Conservation (phyloP, 768 basidiomycete species). For the Tylopilus rubrobrunneus region DNA sequence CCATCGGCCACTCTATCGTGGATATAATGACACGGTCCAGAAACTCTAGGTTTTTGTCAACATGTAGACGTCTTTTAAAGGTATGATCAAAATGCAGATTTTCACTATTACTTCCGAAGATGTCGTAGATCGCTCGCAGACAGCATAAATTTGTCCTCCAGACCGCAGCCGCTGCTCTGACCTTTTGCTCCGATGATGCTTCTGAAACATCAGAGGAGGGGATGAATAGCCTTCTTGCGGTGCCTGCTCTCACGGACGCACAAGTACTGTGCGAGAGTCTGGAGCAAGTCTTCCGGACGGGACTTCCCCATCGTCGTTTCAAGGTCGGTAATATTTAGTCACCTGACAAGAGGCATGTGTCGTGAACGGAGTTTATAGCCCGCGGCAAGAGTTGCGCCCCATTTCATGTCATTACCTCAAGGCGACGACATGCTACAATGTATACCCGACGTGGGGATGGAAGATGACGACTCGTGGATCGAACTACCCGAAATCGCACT, state of each 20-base stretch:
- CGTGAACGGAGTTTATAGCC: constrained; percentile 16
- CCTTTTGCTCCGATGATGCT: constrained; percentile 12
- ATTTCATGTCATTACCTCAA: constrained; percentile 5
- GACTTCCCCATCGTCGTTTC: constrained; percentile 40
- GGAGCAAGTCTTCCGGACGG: constrained; percentile 41
- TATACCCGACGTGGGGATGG: constrained; percentile 2
- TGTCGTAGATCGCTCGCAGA: constrained; percentile 20
- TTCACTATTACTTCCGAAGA: constrained; percentile 11
- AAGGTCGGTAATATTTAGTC: constrained; percentile 37
- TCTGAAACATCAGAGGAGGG: constrained; percentile 12
- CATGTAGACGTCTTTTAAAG: constrained; percentile 44
- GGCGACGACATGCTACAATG: constrained; percentile 24
- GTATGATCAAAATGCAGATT: constrained; percentile 30
- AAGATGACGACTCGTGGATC: constrained; percentile 11
- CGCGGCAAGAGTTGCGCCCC: constrained; percentile 1
- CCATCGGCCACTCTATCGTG: constrained; percentile 47
- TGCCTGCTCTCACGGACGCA: constrained; percentile 29
- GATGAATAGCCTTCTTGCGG: constrained; percentile 4
- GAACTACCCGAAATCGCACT: constrained; percentile 13
- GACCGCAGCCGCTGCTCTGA: constrained; percentile 27
- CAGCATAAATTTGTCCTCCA: constrained; percentile 26
- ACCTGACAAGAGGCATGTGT: neutral
- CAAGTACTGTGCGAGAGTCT: constrained; percentile 39
- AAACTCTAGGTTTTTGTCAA: constrained; percentile 42
- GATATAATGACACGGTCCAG: constrained; percentile 52